These are phyloP conservation scores for Boletus calvinii DNA, from an alignment of 1,284 basidiomycete species.

Conservation along the genomic window DNA sequence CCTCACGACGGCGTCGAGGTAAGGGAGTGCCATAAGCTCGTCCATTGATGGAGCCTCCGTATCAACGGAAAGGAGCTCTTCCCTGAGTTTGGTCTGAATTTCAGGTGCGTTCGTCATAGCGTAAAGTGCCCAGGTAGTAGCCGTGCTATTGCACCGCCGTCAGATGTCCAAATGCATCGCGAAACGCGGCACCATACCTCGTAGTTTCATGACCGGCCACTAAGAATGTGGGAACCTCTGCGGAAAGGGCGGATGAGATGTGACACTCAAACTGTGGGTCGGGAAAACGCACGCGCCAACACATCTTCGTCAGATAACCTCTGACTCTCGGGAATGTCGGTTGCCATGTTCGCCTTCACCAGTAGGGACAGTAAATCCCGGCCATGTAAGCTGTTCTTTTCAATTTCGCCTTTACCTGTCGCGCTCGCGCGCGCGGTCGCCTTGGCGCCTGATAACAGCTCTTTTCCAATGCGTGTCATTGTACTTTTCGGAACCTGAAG, in stretches of 20 bases:
- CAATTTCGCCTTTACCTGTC: conserved; percentile 23
- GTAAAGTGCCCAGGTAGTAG: conserved; percentile 62
- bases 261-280: too few species aligned
- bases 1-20: conserved; percentile 64
- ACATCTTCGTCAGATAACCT: conserved; percentile 73
- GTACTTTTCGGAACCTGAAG: conserved; percentile 21
- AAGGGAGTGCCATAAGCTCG: conserved; percentile 54
- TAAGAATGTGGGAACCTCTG: conserved; percentile 42
- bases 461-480: conserved; percentile 41
- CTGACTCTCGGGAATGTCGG: conserved; percentile 55
- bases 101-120: conserved; percentile 55
- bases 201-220: conserved; percentile 81
- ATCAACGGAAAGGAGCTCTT: conserved; percentile 55
- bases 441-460: conserved; percentile 48
- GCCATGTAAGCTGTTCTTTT: conserved; percentile 33
- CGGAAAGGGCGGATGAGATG: too few species aligned
- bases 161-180: neutral
- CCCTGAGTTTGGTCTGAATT: conserved; percentile 65
- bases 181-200: conserved; percentile 37
- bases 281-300: conserved; percentile 57
- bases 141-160: conserved; percentile 37
- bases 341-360: conserved; percentile 64
- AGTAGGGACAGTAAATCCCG: conserved; percentile 56
- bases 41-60: conserved; percentile 62
- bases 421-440: conserved; percentile 32